Percentiles rank a stretch among this genome's conserved stretches.
Evolutionary conservation across 2,329 filamentous ascomycete genomes (phyloP).

Genomic region (Zelopaecilomyces penicillatus): DNA sequence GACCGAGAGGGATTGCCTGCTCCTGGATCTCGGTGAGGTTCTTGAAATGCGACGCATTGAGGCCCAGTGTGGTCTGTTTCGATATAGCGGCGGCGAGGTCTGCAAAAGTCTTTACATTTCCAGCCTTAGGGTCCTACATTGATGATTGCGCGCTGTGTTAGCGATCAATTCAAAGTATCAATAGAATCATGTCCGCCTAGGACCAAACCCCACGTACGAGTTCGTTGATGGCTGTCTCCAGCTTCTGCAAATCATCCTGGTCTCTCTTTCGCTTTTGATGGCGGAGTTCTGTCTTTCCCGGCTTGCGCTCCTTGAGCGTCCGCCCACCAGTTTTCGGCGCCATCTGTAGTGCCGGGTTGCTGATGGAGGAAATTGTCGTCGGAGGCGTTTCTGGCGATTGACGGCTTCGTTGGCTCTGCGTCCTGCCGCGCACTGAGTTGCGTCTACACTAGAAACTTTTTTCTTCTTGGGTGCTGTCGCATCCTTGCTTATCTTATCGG

Average conservation of each 20-base stretch:
- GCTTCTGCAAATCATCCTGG: constrained; percentile 25
- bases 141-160: neutral
- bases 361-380: too few relatives aligned
- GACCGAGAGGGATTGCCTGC: constrained; percentile 75
- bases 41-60: constrained; percentile 82
- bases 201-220: constrained; percentile 19
- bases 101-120: constrained; percentile 60
- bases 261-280: constrained; percentile 31
- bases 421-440: too few relatives aligned
- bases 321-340: constrained; percentile 14
- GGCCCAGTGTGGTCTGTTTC: constrained; percentile 65
- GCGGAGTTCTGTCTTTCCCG: constrained; percentile 23
- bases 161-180: neutral
- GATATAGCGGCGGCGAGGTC: constrained; percentile 69
- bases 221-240: constrained; percentile 25
- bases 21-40: constrained; percentile 86
- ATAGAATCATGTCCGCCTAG: neutral
- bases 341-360: neutral
- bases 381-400: too few relatives aligned
- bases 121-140: constrained; percentile 50
- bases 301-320: constrained; percentile 17
- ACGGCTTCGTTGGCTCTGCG: too few relatives aligned
- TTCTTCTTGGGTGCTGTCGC: too few relatives aligned
- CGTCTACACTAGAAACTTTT: too few relatives aligned
- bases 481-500: too few relatives aligned